Evolutionary conservation across 2,329 filamentous ascomycete genomes (phyloP).

Genomic region (Penicillium sp.): DNA sequence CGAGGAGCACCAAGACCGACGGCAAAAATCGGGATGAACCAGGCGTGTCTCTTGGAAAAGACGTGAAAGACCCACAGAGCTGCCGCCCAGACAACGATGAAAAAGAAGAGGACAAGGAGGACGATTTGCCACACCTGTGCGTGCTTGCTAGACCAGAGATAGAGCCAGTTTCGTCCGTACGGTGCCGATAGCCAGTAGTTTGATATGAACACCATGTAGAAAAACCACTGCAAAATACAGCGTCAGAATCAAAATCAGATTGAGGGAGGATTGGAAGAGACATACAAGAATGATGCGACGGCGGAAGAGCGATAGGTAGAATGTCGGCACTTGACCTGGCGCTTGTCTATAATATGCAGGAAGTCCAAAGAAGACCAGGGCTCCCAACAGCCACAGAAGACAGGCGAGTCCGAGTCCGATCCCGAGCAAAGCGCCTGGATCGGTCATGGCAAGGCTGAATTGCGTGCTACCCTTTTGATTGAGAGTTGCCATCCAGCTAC

Average conservation of each 20-base stretch:
- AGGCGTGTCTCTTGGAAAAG: slow-evolving; percentile 60
- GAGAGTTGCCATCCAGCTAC: slow-evolving; percentile 48
- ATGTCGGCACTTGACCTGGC: slow-evolving; percentile 63
- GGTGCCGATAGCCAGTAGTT: slow-evolving; percentile 67
- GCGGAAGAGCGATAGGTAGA: slow-evolving; percentile 63
- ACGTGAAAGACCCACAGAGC: slow-evolving; percentile 50
- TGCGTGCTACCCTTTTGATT: slow-evolving; percentile 45
- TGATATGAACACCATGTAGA: slow-evolving; percentile 60
- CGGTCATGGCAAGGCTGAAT: slow-evolving; percentile 36
- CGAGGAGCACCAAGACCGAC: slow-evolving; percentile 64
- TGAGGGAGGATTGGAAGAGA: slow-evolving; percentile 32
- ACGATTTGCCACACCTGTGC: slow-evolving; percentile 58
- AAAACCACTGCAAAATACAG: slow-evolving; percentile 50
- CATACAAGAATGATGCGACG: slow-evolving; percentile 49
- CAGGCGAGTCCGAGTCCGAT: slow-evolving; percentile 59
- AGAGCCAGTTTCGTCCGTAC: slow-evolving; percentile 67
- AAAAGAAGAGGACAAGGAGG: slow-evolving; percentile 51
- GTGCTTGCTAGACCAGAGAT: slow-evolving; percentile 57
- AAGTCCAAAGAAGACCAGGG: slow-evolving; percentile 58
- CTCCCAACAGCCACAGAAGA: slow-evolving; percentile 57
- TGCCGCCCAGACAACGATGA: slow-evolving; percentile 57
- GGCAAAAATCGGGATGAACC: slow-evolving; percentile 68
- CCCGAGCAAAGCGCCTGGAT: slow-evolving; percentile 49
- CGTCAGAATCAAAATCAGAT: not conserved
- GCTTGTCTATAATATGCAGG: slow-evolving; percentile 66